Conservation (phyloP, 2,329 filamentous ascomycete species). For the Fusarium tricinctum region DNA sequence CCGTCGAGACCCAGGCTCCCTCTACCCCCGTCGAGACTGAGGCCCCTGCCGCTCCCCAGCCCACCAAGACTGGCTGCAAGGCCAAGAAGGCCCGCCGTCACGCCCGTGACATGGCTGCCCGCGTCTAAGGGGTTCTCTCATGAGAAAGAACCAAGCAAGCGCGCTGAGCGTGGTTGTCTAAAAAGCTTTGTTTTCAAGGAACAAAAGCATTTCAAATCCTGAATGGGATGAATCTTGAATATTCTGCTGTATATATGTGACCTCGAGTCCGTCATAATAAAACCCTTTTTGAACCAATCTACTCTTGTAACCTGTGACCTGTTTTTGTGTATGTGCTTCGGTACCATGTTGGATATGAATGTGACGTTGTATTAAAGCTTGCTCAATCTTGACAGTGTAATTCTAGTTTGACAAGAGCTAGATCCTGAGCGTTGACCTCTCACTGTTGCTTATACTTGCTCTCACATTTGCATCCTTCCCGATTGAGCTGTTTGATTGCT, state of each 20-base stretch:
- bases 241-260: conserved; percentile 51
- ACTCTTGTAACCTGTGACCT: no score
- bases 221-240: conserved; percentile 42
- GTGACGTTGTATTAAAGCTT: no score
- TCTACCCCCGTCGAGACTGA: conserved; percentile 31
- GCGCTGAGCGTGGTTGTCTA: conserved; percentile 41
- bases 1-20: conserved; percentile 16
- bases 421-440: no score
- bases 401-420: no score
- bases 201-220: conserved; percentile 18
- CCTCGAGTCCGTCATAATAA: conserved; percentile 43
- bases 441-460: no score
- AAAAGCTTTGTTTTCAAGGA: conserved; percentile 33
- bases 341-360: no score
- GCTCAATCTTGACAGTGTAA: no score
- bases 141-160: conserved; percentile 8
- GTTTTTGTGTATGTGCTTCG: no score
- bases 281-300: not conserved
- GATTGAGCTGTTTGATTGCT: no score
- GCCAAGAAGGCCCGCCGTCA: conserved; percentile 48
- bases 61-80: conserved; percentile 43
- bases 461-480: no score
- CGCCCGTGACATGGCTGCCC: conserved; percentile 38
- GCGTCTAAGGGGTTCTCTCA: conserved; percentile 37
- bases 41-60: conserved; percentile 29